phyloP scores from a whole-genome alignment of 2,329 filamentous ascomycete genomes.

The Aspergillus fumigatus region DNA sequence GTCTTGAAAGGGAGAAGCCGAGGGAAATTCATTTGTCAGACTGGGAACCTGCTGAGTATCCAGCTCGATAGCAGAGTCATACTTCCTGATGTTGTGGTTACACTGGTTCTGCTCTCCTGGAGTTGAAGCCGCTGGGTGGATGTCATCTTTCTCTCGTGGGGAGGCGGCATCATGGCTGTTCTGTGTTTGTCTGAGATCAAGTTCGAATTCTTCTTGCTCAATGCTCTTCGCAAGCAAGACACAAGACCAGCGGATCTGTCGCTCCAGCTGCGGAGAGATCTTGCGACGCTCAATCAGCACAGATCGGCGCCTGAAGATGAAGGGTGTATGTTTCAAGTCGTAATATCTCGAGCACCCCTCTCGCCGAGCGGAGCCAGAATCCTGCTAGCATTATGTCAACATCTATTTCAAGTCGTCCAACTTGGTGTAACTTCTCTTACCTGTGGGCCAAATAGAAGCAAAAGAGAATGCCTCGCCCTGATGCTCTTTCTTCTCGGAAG shows the following conservation, averaged over 20 bases:
- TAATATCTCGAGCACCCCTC: constrained; percentile 21
- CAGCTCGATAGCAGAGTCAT: constrained; percentile 21
- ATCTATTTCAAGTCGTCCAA: background rate
- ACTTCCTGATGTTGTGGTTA: constrained; percentile 6
- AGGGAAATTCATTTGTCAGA: constrained; percentile 7
- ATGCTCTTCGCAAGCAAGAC: constrained; percentile 27
- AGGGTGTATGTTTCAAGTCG: constrained; percentile 33
- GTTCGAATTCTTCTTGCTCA: constrained; percentile 18
- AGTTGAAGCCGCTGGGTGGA: background rate
- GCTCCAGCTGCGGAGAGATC: constrained; percentile 30
- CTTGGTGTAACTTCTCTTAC: constrained; percentile 1
- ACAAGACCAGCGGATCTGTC: constrained; percentile 33
- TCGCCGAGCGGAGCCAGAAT: background rate
- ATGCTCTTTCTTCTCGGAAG: constrained; percentile 5
- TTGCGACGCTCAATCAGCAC: constrained; percentile 32
- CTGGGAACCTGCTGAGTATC: constrained; percentile 15
- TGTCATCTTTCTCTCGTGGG: background rate
- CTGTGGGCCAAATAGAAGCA: constrained; percentile 14
- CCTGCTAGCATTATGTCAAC: background rate
- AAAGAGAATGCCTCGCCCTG: constrained; percentile 13
- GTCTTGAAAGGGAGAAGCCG: background rate
- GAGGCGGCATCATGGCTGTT: background rate
- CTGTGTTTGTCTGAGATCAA: background rate
- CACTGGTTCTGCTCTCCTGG: background rate
- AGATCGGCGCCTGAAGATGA: constrained; percentile 26